phyloP scores from a whole-genome alignment of 1,284 basidiomycete species.

The Sporisorium sorghi region DNA sequence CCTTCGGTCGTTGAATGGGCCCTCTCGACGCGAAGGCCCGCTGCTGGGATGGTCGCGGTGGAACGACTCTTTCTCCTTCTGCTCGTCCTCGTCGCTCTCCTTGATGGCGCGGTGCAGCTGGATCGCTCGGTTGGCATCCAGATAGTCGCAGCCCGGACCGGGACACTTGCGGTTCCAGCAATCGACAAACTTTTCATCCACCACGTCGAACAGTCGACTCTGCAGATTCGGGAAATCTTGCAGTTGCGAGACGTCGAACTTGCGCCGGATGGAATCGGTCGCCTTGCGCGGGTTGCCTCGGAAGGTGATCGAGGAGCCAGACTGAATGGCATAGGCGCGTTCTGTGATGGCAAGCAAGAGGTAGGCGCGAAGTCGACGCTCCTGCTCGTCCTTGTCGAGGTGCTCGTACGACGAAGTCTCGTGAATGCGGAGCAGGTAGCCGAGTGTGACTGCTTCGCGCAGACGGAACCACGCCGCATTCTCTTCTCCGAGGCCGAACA shows the following conservation, averaged over 20 bases:
- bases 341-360: conserved; percentile 66
- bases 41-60: conserved; percentile 13
- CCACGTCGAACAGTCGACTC: conserved; percentile 48
- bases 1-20: background rate
- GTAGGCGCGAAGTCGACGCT: conserved; percentile 59
- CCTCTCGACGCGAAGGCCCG: conserved; percentile 16
- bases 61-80: conserved; percentile 40
- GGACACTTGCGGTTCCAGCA: conserved; percentile 61
- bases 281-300: conserved; percentile 55
- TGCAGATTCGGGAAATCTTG: conserved; percentile 58
- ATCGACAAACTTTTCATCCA: conserved; percentile 64
- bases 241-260: conserved; percentile 52
- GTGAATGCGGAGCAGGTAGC: conserved; percentile 60
- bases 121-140: conserved; percentile 46
- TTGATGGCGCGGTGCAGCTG: conserved; percentile 55
- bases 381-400: conserved; percentile 62
- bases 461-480: conserved; percentile 60
- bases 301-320: conserved; percentile 54
- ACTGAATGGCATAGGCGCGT: conserved; percentile 60
- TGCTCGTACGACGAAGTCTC: conserved; percentile 58
- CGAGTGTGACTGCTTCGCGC: conserved; percentile 62
- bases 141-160: conserved; percentile 47
- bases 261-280: conserved; percentile 45
- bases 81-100: conserved; percentile 46
- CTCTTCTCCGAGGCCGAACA: conserved; percentile 59